A percentile compares a stretch with the other conserved stretches of the same genome.
Conservation (phyloP, 768 basidiomycete species). For the Cystofilobasidium macerans region DNA sequence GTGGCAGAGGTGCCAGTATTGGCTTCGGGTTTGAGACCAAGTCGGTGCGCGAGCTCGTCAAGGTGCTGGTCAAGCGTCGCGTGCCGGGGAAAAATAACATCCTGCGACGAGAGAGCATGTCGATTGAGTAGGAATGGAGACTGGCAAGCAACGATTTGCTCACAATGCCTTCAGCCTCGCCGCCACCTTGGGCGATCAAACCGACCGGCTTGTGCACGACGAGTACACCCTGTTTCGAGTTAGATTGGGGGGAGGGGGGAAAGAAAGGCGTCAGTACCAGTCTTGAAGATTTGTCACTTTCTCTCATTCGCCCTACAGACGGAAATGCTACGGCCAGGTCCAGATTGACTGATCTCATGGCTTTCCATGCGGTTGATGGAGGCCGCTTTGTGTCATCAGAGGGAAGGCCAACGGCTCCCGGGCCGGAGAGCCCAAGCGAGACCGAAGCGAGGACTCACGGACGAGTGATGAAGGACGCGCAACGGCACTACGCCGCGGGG, state of each 20-base stretch:
- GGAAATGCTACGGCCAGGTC: too few relatives aligned
- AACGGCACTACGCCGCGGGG: neutral
- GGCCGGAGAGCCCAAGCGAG: neutral
- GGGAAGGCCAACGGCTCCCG: too few relatives aligned
- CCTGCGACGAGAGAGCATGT: too few relatives aligned
- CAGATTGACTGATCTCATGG: too few relatives aligned
- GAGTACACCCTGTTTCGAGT: slow-evolving; percentile 6
- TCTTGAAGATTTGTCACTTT: neutral
- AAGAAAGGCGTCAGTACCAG: neutral
- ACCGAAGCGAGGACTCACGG: neutral
- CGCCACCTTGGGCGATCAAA: slow-evolving; percentile 4
- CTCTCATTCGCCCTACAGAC: too few relatives aligned
- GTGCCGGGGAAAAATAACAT: neutral
- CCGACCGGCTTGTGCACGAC: slow-evolving; percentile 25
- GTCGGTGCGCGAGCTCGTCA: slow-evolving; percentile 3
- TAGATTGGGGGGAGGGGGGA: neutral
- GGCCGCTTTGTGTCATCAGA: too few relatives aligned
- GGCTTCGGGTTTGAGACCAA: neutral
- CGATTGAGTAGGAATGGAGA: neutral
- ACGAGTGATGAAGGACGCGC: neutral
- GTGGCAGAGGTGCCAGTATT: neutral
- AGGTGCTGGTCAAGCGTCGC: slow-evolving; percentile 21
- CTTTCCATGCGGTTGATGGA: too few relatives aligned
- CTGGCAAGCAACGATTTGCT: neutral
- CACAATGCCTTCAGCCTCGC: neutral